phyloP scores from a whole-genome alignment of 371 early-diverging fungal genomes.

The Rhizopus delemar region DNA sequence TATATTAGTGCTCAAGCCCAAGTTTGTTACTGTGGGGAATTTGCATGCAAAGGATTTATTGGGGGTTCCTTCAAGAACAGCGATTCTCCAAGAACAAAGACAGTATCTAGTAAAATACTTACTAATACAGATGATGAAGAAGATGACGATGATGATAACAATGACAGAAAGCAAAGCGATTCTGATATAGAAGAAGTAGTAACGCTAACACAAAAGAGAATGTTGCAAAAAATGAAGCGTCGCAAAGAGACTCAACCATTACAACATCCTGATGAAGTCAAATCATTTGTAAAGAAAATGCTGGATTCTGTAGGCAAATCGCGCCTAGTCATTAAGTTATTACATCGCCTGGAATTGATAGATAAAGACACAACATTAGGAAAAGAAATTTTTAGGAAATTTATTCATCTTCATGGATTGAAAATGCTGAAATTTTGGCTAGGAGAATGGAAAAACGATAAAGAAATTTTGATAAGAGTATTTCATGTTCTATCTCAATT shows the following conservation, averaged over 20 bases:
- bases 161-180: slow-evolving; percentile 1
- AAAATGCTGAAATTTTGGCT: slow-evolving; percentile 55
- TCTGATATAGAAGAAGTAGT: slow-evolving; percentile 19
- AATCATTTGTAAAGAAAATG: slow-evolving; percentile 69
- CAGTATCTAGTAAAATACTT: slow-evolving; percentile 40
- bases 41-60: slow-evolving; percentile 88
- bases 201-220: slow-evolving; percentile 35
- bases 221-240: slow-evolving; percentile 18
- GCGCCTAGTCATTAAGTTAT: slow-evolving; percentile 51
- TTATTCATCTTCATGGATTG: slow-evolving; percentile 49
- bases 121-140: slow-evolving; percentile 45
- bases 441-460: slow-evolving; percentile 49
- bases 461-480: slow-evolving; percentile 41
- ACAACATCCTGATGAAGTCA: slow-evolving; percentile 58
- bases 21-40: slow-evolving; percentile 89
- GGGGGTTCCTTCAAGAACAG: slow-evolving; percentile 60
- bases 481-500: slow-evolving; percentile 55
- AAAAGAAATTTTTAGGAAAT: slow-evolving; percentile 42
- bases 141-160: slow-evolving; percentile 24
- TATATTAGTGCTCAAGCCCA: slow-evolving; percentile 78
- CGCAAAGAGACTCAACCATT: slow-evolving; percentile 40
- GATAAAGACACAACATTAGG: slow-evolving; percentile 30
- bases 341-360: slow-evolving; percentile 43
- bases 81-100: not conserved
- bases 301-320: slow-evolving; percentile 61